Percentiles rank a stretch among this genome's conserved stretches.
Evolutionary conservation across 768 basidiomycete genomes (phyloP).

Genomic region (Ramaria sp.): DNA sequence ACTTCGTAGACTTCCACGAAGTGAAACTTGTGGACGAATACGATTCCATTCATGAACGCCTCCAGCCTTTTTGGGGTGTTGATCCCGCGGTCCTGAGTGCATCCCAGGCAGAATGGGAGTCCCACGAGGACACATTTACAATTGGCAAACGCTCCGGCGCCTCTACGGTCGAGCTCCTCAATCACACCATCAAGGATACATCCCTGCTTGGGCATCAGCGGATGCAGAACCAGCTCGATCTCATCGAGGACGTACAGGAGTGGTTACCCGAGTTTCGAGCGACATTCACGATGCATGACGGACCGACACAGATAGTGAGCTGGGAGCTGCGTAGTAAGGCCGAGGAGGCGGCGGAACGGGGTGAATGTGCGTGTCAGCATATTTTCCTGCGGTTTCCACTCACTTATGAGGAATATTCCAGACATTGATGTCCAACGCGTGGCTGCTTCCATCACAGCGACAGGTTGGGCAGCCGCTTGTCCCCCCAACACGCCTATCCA

Average conservation of each 20-base stretch:
- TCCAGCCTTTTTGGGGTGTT: conserved; percentile 36
- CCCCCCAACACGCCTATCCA: conserved; percentile 2
- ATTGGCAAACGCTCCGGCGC: conserved; percentile 18
- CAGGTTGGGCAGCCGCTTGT: conserved; percentile 25
- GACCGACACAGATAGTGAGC: conserved; percentile 28
- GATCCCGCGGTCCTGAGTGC: conserved; percentile 22
- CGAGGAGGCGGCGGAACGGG: conserved; percentile 23
- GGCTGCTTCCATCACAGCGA: not conserved
- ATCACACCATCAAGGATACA: conserved; percentile 10
- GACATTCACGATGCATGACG: conserved; percentile 35
- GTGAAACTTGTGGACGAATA: conserved; percentile 46
- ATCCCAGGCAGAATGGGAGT: conserved; percentile 22
- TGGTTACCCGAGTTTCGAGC: conserved; percentile 35
- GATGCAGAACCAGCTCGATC: conserved; percentile 20
- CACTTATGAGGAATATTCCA: not conserved
- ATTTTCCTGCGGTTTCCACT: too few relatives aligned
- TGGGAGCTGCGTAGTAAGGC: conserved; percentile 23
- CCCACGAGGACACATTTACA: conserved; percentile 24
- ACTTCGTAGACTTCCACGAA: conserved; percentile 32
- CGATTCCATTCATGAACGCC: conserved; percentile 35
- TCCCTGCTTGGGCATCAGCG: conserved; percentile 13
- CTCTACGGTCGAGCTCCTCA: conserved; percentile 12
- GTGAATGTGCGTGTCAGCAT: conserved; percentile 19
- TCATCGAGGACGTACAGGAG: conserved; percentile 31
- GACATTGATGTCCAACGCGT: conserved; percentile 1